A percentile compares a stretch with the other conserved stretches of the same genome.
Evolutionary conservation across 2,329 filamentous ascomycete genomes (phyloP).

Genomic region (Gnomoniopsis sp.): DNA sequence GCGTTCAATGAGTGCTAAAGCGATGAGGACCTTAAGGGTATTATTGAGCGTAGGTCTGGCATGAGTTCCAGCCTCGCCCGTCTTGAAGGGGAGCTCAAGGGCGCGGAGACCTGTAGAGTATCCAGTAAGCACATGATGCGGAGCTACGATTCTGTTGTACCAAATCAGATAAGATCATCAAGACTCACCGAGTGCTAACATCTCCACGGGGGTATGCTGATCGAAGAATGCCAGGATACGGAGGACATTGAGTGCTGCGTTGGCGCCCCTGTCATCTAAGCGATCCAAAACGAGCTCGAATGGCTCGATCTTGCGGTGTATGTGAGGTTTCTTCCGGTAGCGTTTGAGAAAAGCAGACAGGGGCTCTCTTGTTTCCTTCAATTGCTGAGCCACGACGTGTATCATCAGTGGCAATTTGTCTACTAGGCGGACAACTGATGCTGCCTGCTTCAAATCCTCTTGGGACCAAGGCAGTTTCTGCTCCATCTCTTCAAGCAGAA

Average conservation of each 20-base stretch:
- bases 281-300: constrained; percentile 48
- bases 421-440: constrained; percentile 61
- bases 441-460: constrained; percentile 54
- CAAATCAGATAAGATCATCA: neutral
- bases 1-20: constrained; percentile 49
- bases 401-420: constrained; percentile 65
- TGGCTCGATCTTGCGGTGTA: constrained; percentile 42
- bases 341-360: constrained; percentile 58
- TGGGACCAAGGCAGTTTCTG: constrained; percentile 51
- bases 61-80: constrained; percentile 33
- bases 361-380: constrained; percentile 59
- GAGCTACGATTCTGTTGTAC: neutral
- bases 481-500: constrained; percentile 61
- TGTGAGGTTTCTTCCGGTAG: constrained; percentile 52
- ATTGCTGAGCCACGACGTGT: constrained; percentile 60
- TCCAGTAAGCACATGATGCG: neutral
- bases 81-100: constrained; percentile 44
- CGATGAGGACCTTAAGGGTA: constrained; percentile 47
- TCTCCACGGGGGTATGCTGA: constrained; percentile 62
- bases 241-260: constrained; percentile 61
- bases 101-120: constrained; percentile 36
- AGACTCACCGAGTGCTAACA: constrained; percentile 53
- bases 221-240: constrained; percentile 63
- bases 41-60: constrained; percentile 39
- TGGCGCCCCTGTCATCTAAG: constrained; percentile 41